phyloP scores from a whole-genome alignment of 805 yeast species.

The Cyberlindnera meyerae region DNA sequence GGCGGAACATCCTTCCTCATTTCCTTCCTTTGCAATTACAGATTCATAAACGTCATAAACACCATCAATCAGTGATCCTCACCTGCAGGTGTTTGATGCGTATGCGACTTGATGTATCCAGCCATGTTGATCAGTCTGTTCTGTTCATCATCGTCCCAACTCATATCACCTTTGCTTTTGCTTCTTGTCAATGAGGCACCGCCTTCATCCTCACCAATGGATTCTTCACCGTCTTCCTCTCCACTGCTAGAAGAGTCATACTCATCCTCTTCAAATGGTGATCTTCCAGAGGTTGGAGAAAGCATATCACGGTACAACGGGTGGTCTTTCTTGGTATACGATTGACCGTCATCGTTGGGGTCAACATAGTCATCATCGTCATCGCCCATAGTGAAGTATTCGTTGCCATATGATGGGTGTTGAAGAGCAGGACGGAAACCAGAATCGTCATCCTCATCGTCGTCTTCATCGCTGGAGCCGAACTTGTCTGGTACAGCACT shows the following conservation, averaged over 20 bases:
- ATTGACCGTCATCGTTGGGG: conserved; percentile 78
- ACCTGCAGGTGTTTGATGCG: conserved; percentile 3
- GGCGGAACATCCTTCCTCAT: conserved; percentile 2
- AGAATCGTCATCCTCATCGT: conserved; percentile 26
- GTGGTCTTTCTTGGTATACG: conserved; percentile 57
- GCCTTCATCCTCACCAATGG: conserved; percentile 29
- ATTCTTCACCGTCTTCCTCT: conserved; percentile 24
- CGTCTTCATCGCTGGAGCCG: conserved; percentile 48
- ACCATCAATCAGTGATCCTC: conserved; percentile 8
- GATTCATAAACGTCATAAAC: no score
- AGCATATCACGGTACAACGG: conserved; percentile 46
- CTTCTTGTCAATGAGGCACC: conserved; percentile 32
- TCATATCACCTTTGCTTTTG: conserved; percentile 33
- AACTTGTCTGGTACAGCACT: conserved; percentile 52
- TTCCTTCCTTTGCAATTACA: no score
- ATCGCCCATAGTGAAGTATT: conserved; percentile 26
- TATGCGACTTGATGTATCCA: conserved; percentile 25
- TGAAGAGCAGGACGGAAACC: conserved; percentile 1
- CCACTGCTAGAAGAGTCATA: conserved; percentile 15
- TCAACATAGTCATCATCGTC: conserved; percentile 70
- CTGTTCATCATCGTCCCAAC: conserved; percentile 31
- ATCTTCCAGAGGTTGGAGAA: conserved; percentile 23
- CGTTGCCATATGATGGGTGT: conserved; percentile 7
- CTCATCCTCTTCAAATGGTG: conserved; percentile 21
- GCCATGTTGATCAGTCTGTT: conserved; percentile 28